A percentile compares a stretch with the other conserved stretches of the same genome.
phyloP scores from a whole-genome alignment of 441 rosid genomes.

The Codiaeum variegatum region DNA sequence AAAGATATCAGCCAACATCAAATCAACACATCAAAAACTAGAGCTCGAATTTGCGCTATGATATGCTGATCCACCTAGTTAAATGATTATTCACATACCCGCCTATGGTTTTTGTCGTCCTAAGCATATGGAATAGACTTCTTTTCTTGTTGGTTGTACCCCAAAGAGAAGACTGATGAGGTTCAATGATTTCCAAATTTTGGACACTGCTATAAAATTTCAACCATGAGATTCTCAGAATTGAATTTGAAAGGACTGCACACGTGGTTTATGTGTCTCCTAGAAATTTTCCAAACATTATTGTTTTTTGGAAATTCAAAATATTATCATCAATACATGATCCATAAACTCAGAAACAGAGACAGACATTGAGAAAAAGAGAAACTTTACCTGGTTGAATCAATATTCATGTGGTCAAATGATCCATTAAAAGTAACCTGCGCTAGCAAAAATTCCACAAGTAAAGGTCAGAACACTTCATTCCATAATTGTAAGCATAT shows the following conservation, averaged over 20 bases:
- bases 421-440: conserved; percentile 98
- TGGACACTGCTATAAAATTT: conserved; percentile 60
- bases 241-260: conserved; percentile 9
- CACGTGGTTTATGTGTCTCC: not conserved
- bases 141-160: conserved; percentile 92
- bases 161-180: conserved; percentile 74
- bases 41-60: conserved; percentile 14
- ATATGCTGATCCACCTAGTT: conserved; percentile 21
- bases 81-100: conserved; percentile 52
- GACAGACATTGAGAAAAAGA: conserved; percentile 16
- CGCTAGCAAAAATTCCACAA: conserved; percentile 16
- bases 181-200: conserved; percentile 90
- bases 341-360: conserved; percentile 9
- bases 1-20: not conserved
- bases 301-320: not conserved
- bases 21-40: not conserved
- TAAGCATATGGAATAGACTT: conserved; percentile 93
- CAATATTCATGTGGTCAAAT: conserved; percentile 94
- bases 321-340: not conserved
- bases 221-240: conserved; percentile 22
- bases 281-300: conserved; percentile 1
- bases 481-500: not conserved
- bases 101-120: conserved; percentile 92
- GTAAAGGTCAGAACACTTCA: conserved; percentile 8
- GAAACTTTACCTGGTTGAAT: conserved; percentile 76